Base-by-base conservation (phyloP, 192 early-diverging fungal species). In the Backusella tarrabulga region DNA sequence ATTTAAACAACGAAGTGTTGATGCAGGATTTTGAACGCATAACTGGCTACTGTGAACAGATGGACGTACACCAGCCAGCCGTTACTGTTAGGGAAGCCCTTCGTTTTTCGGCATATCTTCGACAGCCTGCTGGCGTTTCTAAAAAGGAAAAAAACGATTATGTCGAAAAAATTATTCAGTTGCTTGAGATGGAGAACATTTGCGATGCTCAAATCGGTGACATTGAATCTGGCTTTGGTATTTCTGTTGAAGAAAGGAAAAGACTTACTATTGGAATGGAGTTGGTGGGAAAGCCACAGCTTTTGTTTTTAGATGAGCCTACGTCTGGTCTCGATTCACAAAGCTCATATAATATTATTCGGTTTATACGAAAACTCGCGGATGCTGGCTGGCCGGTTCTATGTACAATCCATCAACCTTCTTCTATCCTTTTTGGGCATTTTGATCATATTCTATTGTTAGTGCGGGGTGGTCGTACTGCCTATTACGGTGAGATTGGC, bases 61-160 rank as follows among this genome's bases (percentile, higher is more conserved):
- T 96, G 79, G 97, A 97, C 82, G 89, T 92, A 11, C 85, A 95
- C 69, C 91, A 92, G 81, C 87, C 91, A 19, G 95, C 95, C 54
- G 85, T 95, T 77, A 98, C 97, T 6, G 95, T 98, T 6, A 91
- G 92, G 74, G 97, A 98, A 80, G 92, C 95, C 1, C 92, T 98
- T 38, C 82, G 90, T 72, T 94, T 90, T 83, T 93, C 92, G 2
- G 94, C 94, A 15, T 79, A 89, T 72, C 87, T 96, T 29, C 87
- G 94, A 8, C 85, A 94, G 71, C 90, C 89, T 75, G 17, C 85
- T 69, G 69, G 82, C 56, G 85, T 91, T 82, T 72, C 85, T 7
- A 52, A 60, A 8, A 79, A 80, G 36, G 87, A 81, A 29, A 91
- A 91, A 77, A 42, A 81, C 21, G 75, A 63, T 0, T 83, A 88